phyloP scores from a whole-genome alignment of 1,284 basidiomycete species.

The Cryptococcus deneoformans region DNA sequence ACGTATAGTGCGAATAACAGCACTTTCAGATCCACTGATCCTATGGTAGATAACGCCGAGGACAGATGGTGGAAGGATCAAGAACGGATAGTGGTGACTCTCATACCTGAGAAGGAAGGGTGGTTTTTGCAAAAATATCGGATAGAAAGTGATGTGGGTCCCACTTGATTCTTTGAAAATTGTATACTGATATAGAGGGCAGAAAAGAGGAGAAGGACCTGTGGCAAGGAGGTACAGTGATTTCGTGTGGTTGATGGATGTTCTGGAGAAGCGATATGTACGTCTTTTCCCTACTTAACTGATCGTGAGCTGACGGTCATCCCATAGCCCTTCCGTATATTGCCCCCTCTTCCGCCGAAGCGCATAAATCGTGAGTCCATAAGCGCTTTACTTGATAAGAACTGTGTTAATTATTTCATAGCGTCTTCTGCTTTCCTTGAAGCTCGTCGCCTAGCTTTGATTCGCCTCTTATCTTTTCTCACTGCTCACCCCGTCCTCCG shows the following conservation, averaged over 20 bases:
- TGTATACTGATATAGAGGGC: background rate
- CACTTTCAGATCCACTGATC: slow-evolving; percentile 8
- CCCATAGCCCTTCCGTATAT: too few species aligned
- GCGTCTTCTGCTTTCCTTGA: slow-evolving; percentile 86
- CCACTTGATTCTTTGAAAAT: background rate
- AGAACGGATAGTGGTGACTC: slow-evolving; percentile 64
- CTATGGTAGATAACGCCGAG: slow-evolving; percentile 32
- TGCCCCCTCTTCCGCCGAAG: slow-evolving; percentile 74
- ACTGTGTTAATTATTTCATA: slow-evolving; percentile 29
- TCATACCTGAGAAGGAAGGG: slow-evolving; percentile 9
- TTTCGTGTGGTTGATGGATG: slow-evolving; percentile 84
- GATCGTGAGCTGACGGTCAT: too few species aligned
- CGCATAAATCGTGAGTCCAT: slow-evolving; percentile 72
- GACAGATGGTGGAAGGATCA: slow-evolving; percentile 77
- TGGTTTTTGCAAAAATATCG: slow-evolving; percentile 70
- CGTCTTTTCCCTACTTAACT: slow-evolving; percentile 11
- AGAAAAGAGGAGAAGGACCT: slow-evolving; percentile 37
- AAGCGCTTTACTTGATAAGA: too few species aligned
- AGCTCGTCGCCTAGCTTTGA: slow-evolving; percentile 81
- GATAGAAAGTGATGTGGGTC: slow-evolving; percentile 70
- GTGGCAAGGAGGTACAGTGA: slow-evolving; percentile 68
- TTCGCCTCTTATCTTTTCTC: slow-evolving; percentile 73
- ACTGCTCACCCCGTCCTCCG: slow-evolving; percentile 86
- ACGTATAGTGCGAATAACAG: slow-evolving; percentile 9
- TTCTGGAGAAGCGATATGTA: slow-evolving; percentile 57